phyloP scores from a whole-genome alignment of 208 protist species.

The Acanthamoeba rhysodes region DNA sequence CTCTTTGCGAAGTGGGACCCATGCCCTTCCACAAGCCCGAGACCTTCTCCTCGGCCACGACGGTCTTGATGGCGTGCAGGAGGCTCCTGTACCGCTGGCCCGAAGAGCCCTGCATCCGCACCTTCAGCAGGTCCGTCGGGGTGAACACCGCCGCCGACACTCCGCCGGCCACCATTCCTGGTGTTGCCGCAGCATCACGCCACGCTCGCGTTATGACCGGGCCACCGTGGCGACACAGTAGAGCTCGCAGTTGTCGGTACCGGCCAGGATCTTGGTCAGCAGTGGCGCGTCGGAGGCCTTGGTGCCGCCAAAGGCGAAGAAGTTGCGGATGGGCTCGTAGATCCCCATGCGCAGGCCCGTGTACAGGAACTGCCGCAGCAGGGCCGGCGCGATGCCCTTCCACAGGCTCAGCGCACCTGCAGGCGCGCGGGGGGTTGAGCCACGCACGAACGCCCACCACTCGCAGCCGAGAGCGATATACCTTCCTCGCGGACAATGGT shows the following conservation, averaged over 20 bases:
- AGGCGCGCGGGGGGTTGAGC: not conserved
- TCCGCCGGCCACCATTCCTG: constrained; percentile 65
- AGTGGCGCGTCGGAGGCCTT: constrained; percentile 51
- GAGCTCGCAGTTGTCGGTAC: not conserved
- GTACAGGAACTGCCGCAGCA: constrained; percentile 77
- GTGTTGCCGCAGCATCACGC: not conserved
- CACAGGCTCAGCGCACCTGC: constrained; percentile 61
- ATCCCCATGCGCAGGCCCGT: constrained; percentile 74
- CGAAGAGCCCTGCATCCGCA: constrained; percentile 80
- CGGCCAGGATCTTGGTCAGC: constrained; percentile 74
- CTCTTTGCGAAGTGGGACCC: constrained; percentile 77
- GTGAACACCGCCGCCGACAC: constrained; percentile 80
- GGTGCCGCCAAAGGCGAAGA: constrained; percentile 62
- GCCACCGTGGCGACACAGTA: not conserved
- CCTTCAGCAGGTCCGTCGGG: constrained; percentile 83
- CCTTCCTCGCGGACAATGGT: constrained; percentile 72
- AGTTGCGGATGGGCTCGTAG: constrained; percentile 75
- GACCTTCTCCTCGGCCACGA: constrained; percentile 73
- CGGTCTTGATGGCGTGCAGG: constrained; percentile 69
- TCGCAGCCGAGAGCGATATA: not conserved
- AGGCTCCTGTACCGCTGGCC: constrained; percentile 66
- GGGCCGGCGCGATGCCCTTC: constrained; percentile 73
- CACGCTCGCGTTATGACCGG: not conserved
- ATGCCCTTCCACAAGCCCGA: constrained; percentile 78
- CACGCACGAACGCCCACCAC: not conserved